Evolutionary conservation across 176 grass and related monocot genomes (phyloP).

Genomic region (Carex cristatella): DNA sequence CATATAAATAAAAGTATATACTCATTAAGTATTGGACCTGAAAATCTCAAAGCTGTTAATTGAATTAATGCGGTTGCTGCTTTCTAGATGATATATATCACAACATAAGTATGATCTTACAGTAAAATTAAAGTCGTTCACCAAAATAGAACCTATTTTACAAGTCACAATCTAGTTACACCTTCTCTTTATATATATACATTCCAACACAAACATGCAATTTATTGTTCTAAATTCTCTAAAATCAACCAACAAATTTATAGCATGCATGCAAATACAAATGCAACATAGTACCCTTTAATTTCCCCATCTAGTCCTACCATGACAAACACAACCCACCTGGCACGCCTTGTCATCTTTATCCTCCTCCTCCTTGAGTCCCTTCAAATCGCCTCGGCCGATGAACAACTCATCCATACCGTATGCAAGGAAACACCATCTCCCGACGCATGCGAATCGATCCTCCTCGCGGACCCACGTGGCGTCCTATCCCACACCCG

Average conservation of each 20-base stretch:
- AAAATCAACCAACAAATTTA: not conserved
- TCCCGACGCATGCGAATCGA: not conserved
- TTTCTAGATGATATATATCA: not conserved
- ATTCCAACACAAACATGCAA: not conserved
- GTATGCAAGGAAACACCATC: not conserved
- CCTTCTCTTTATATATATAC: not conserved
- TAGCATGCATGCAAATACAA: not conserved
- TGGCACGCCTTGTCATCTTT: not conserved
- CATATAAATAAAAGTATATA: no score
- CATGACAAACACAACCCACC: not conserved
- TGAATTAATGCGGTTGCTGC: not conserved
- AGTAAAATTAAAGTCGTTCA: not conserved
- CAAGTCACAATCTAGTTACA: not conserved
- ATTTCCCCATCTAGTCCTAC: not conserved
- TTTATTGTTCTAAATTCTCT: not conserved
- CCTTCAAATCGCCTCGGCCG: not conserved
- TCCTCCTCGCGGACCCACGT: not conserved
- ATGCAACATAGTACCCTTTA: not conserved
- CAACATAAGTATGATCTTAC: constrained; percentile 6
- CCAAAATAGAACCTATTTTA: not conserved
- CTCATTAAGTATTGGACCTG: no score
- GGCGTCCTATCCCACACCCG: not conserved
- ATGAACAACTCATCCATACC: not conserved
- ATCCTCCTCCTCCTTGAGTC: not conserved
- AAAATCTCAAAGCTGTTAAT: not conserved